Conservation (phyloP, 441 rosid species). For the Biscutella auriculata region DNA sequence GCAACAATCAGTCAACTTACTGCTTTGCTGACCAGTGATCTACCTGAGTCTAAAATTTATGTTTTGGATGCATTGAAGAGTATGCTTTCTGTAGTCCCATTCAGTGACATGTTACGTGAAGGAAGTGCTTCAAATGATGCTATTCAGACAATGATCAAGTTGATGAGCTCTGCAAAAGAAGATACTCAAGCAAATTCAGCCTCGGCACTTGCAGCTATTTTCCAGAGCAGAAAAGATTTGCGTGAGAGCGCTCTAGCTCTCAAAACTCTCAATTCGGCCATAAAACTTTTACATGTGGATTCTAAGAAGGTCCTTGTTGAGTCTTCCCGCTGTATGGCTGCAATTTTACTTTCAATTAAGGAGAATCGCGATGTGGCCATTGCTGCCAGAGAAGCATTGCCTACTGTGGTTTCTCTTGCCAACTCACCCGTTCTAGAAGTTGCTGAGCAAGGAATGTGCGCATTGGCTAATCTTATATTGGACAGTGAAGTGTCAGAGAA, state of each 20-base stretch:
- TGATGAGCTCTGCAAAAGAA: constrained; percentile 75
- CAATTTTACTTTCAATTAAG: constrained; percentile 82
- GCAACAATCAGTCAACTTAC: constrained; percentile 98
- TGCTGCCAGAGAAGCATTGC: constrained; percentile 72
- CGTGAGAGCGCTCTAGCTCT: constrained; percentile 86
- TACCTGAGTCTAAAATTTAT: constrained; percentile 89
- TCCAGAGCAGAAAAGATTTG: constrained; percentile 70
- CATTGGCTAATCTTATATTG: constrained; percentile 92
- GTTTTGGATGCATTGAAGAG: constrained; percentile 91
- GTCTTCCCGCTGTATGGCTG: constrained; percentile 74
- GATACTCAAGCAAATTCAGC: constrained; percentile 97
- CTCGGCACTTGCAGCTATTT: constrained; percentile 87
- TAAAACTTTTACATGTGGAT: constrained; percentile 74
- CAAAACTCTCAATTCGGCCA: constrained; percentile 57
- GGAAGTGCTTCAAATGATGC: constrained; percentile 99
- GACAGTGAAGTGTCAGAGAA: constrained; percentile 75
- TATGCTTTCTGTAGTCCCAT: constrained; percentile 85
- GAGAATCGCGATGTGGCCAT: constrained; percentile 91
- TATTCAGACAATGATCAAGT: constrained; percentile 81
- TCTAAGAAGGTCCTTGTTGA: constrained; percentile 71
- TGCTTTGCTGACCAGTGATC: constrained; percentile 87
- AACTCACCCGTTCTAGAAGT: constrained; percentile 73
- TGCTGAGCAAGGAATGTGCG: constrained; percentile 92
- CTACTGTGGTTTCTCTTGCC: constrained; percentile 62
- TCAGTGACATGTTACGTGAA: constrained; percentile 71